phyloP scores from a whole-genome alignment of 176 grass and related monocot species.

The Oryza meridionalis region DNA sequence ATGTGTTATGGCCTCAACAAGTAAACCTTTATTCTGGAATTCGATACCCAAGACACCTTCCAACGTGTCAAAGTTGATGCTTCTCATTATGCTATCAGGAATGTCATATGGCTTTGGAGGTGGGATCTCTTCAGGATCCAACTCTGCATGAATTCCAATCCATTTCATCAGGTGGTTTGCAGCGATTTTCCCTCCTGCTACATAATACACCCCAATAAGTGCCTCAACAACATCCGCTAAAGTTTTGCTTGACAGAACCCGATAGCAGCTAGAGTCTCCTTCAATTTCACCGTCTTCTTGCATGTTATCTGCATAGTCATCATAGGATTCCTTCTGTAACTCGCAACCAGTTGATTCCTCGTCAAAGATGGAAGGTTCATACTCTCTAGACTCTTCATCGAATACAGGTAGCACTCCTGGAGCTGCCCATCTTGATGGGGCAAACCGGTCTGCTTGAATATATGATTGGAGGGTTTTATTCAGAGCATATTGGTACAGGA shows the following conservation, averaged over 20 bases:
- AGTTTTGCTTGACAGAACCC: constrained; percentile 97
- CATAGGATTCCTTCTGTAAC: constrained; percentile 50
- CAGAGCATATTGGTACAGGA: constrained; percentile 87
- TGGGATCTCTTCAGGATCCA: constrained; percentile 77
- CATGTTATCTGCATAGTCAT: constrained; percentile 69
- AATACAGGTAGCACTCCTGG: constrained; percentile 96
- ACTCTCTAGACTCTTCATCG: constrained; percentile 88
- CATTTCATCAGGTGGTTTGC: constrained; percentile 98
- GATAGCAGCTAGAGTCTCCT: constrained; percentile 91
- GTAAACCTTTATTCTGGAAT: constrained; percentile 79
- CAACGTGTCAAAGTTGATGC: constrained; percentile 84
- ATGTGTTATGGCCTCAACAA: constrained; percentile 95
- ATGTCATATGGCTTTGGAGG: constrained; percentile 77
- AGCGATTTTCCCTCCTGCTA: constrained; percentile 84
- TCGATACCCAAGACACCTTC: constrained; percentile 70
- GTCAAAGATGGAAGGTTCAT: constrained; percentile 61
- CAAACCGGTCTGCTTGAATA: constrained; percentile 96
- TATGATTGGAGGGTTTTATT: constrained; percentile 94
- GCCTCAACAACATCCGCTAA: constrained; percentile 98
- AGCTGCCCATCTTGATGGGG: constrained; percentile 98
- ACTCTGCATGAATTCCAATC: constrained; percentile 90
- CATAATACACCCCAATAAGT: constrained; percentile 96
- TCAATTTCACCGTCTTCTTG: constrained; percentile 94
- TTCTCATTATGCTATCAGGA: constrained; percentile 81
- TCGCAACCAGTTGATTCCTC: constrained; percentile 51